phyloP scores from a whole-genome alignment of 805 yeast species.

The Suhomyces emberorum region DNA sequence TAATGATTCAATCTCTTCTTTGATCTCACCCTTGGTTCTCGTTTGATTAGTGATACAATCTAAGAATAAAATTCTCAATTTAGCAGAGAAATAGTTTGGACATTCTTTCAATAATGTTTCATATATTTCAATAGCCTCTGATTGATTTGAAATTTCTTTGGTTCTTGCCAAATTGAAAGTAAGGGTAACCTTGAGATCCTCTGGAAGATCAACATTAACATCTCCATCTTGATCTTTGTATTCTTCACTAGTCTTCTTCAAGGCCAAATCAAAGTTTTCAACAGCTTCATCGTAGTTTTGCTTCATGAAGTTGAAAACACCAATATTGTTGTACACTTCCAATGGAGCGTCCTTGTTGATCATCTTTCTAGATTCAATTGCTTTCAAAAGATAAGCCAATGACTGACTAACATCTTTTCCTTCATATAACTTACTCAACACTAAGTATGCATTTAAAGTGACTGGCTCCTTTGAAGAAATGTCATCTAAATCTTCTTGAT shows the following conservation, averaged over 20 bases:
- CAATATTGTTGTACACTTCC: constrained; percentile 76
- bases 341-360: constrained; percentile 47
- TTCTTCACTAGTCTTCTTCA: constrained; percentile 30
- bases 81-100: constrained; percentile 75
- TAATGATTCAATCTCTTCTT: constrained; percentile 52
- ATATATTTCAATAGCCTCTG: constrained; percentile 48
- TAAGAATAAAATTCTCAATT: constrained; percentile 64
- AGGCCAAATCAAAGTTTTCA: constrained; percentile 50
- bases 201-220: constrained; percentile 18
- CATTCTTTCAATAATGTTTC: constrained; percentile 50
- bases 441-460: constrained; percentile 60
- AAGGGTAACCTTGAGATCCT: constrained; percentile 31
- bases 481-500: constrained; percentile 13
- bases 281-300: constrained; percentile 59
- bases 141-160: constrained; percentile 42
- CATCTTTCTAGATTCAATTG: constrained; percentile 49
- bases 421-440: constrained; percentile 71
- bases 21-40: constrained; percentile 43
- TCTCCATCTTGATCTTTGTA: constrained; percentile 43
- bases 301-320: constrained; percentile 72
- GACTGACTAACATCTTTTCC: constrained; percentile 63
- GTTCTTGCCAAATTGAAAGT: constrained; percentile 76
- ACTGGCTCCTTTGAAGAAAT: constrained; percentile 49
- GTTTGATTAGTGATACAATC: constrained; percentile 45
- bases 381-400: constrained; percentile 56